A percentile compares a stretch with the other conserved stretches of the same genome.
Evolutionary conservation across 495 filamentous ascomycete genomes (phyloP).

Genomic region (Talaromyces wortmannii): DNA sequence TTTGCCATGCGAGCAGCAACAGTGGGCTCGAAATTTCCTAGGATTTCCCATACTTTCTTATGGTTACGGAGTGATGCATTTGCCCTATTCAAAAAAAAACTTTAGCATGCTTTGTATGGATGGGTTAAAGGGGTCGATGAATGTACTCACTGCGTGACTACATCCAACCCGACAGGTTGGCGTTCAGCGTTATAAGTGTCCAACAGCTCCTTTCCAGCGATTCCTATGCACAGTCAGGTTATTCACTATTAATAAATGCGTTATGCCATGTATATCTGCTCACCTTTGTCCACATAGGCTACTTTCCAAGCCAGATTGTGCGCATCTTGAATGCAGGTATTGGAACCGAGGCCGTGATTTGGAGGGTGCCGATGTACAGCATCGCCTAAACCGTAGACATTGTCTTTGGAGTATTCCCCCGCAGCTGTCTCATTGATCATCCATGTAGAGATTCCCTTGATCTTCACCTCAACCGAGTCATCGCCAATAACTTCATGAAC

Average conservation of each 20-base stretch:
- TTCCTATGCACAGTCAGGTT: slow-evolving; percentile 6
- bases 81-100: slow-evolving; percentile 12
- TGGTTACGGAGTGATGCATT: slow-evolving; percentile 42
- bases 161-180: slow-evolving; percentile 37
- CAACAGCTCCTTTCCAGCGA: slow-evolving; percentile 26
- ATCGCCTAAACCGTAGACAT: slow-evolving; percentile 38
- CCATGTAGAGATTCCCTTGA: slow-evolving; percentile 35
- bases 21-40: slow-evolving; percentile 18
- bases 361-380: slow-evolving; percentile 48
- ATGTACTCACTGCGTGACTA: slow-evolving; percentile 15
- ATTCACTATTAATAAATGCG: not conserved
- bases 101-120: not conserved
- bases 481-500: slow-evolving; percentile 38
- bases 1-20: slow-evolving; percentile 9
- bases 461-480: slow-evolving; percentile 25
- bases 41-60: slow-evolving; percentile 30
- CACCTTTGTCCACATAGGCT: slow-evolving; percentile 31
- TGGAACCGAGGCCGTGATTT: slow-evolving; percentile 42
- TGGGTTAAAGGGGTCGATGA: not conserved
- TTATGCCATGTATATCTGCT: no score
- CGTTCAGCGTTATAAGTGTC: slow-evolving; percentile 38
- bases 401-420: slow-evolving; percentile 20
- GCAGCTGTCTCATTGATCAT: slow-evolving; percentile 41
- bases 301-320: slow-evolving; percentile 53
- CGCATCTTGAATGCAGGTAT: slow-evolving; percentile 49